phyloP scores from a whole-genome alignment of 768 basidiomycete genomes.

The Phaeotremella fagi region DNA sequence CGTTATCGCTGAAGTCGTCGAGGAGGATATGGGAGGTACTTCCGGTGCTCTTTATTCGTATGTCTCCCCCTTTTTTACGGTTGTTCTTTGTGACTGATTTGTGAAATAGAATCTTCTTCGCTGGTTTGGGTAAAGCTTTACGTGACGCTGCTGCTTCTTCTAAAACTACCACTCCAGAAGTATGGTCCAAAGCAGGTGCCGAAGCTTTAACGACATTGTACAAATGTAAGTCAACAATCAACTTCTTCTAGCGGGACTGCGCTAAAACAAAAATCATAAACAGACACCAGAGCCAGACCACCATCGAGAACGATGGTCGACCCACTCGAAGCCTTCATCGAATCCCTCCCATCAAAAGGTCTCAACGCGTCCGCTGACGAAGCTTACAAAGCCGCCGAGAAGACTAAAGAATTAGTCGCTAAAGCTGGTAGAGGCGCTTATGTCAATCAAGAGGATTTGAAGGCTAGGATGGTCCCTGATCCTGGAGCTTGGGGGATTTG shows the following conservation, averaged over 20 bases:
- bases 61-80: constrained; percentile 47
- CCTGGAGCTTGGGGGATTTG: constrained; percentile 86
- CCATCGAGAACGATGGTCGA: constrained; percentile 92
- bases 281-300: constrained; percentile 75
- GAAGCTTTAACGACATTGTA: constrained; percentile 43
- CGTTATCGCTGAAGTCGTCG: constrained; percentile 66
- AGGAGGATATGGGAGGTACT: constrained; percentile 85
- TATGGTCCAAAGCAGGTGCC: constrained; percentile 62
- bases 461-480: constrained; percentile 67
- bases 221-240: constrained; percentile 28
- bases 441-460: constrained; percentile 53
- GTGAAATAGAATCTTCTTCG: constrained; percentile 88
- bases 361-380: constrained; percentile 58
- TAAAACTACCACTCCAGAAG: constrained; percentile 52
- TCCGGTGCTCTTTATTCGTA: constrained; percentile 87
- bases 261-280: no score
- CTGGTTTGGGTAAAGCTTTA: constrained; percentile 72
- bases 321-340: constrained; percentile 73
- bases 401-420: constrained; percentile 69
- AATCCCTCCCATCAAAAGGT: constrained; percentile 49
- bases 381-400: constrained; percentile 64
- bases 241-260: no score
- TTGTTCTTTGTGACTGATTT: no score
- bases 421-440: constrained; percentile 87
- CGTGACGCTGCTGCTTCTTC: constrained; percentile 47